Conservation (phyloP, 306 rosid species). For the Potentilla sterilis region DNA sequence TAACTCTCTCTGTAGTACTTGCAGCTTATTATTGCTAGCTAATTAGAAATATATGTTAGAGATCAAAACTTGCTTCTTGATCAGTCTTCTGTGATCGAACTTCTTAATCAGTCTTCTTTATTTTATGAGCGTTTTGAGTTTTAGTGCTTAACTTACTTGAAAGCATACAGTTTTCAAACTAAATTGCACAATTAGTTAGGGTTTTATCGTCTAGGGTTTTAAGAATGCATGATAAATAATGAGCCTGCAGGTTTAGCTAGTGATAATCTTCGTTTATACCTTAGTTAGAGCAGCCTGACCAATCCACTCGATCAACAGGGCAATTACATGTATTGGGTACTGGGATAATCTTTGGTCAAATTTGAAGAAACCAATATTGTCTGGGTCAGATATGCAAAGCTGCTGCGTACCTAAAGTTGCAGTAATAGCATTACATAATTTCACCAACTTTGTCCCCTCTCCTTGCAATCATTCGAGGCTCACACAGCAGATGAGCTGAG, state of each 20-base stretch:
- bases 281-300: background rate
- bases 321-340: background rate
- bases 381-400: background rate
- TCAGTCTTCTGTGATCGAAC: background rate
- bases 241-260: background rate
- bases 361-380: background rate
- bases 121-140: background rate
- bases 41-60: too few relatives aligned
- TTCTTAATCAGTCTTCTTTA: background rate
- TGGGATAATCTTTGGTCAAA: background rate
- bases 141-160: background rate
- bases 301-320: background rate
- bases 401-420: background rate
- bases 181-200: background rate
- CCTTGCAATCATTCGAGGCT: background rate
- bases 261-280: background rate
- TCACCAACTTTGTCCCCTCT: background rate
- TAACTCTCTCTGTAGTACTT: background rate
- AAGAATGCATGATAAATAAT: background rate
- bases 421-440: background rate
- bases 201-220: background rate
- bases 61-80: background rate
- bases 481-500: background rate
- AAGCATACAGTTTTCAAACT: background rate
- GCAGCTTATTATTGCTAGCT: background rate